These are phyloP conservation scores for Phycomyces blakesleeanus DNA, from an alignment of 192 early-diverging fungal species.

Conservation along the genomic window DNA sequence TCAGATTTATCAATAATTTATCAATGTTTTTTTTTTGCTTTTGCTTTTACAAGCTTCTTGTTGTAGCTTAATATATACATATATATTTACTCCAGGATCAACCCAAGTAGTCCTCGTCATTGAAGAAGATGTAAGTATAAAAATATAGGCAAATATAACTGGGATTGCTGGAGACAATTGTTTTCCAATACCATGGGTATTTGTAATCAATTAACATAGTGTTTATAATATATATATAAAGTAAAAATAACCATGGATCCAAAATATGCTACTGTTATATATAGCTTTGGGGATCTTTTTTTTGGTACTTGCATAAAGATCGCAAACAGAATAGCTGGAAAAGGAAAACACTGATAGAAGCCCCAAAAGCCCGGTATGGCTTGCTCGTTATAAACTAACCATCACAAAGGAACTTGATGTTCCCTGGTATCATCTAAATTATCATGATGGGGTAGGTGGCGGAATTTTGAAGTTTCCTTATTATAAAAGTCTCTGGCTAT, in stretches of 20 bases:
- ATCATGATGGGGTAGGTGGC: too few species aligned
- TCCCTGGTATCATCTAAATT: too few species aligned
- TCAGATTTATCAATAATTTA: too few species aligned
- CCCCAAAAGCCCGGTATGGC: slow-evolving; percentile 60
- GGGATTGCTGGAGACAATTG: slow-evolving; percentile 56
- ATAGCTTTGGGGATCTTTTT: too few species aligned
- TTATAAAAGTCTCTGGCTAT: too few species aligned
- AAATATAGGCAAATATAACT: slow-evolving; percentile 65
- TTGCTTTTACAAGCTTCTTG: too few species aligned
- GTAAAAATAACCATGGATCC: too few species aligned
- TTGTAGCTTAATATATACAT: too few species aligned
- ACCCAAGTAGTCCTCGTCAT: slow-evolving; percentile 77
- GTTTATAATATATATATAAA: too few species aligned
- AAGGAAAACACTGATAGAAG: slow-evolving; percentile 52
- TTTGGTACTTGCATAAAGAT: slow-evolving; percentile 52
- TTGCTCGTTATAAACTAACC: slow-evolving; percentile 67
- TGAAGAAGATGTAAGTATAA: slow-evolving; percentile 54
- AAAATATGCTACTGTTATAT: too few species aligned
- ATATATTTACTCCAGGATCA: slow-evolving; percentile 58
- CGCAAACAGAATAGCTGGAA: slow-evolving; percentile 58
- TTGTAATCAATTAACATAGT: slow-evolving; percentile 42
- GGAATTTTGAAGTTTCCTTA: too few species aligned
- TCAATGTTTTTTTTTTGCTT: too few species aligned
- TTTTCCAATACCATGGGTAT: slow-evolving; percentile 63
- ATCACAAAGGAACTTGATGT: slow-evolving; percentile 56